phyloP scores from a whole-genome alignment of 108 stramenopile genomes.

The Mayamaea pseudoterrestris region DNA sequence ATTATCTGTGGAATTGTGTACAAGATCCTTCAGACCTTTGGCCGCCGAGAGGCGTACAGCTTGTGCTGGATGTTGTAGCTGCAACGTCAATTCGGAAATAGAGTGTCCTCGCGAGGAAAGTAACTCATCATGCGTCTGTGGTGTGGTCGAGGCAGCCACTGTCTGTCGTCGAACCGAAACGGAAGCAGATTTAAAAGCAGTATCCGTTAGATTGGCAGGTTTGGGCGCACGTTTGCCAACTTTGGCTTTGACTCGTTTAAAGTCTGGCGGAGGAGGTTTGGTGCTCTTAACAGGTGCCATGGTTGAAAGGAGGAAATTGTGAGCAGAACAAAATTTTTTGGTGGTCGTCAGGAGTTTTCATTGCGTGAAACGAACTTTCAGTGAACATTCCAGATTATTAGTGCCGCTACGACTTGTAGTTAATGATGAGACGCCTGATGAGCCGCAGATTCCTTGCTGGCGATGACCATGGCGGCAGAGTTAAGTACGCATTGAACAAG shows the following conservation, averaged over 20 bases:
- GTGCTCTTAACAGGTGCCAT: too few species aligned
- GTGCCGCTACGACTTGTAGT: too few species aligned
- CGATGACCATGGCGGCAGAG: too few species aligned
- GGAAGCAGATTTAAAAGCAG: conserved; percentile 55
- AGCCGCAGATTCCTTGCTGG: too few species aligned
- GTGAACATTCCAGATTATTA: too few species aligned
- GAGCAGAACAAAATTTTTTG: too few species aligned
- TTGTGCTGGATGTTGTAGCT: conserved; percentile 53
- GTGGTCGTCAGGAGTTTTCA: too few species aligned
- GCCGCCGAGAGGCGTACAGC: conserved; percentile 47
- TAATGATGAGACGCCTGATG: too few species aligned
- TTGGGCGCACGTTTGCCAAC: conserved; percentile 69
- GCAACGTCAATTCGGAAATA: conserved; percentile 30
- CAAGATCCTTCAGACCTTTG: conserved; percentile 51
- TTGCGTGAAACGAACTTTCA: too few species aligned
- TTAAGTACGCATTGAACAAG: too few species aligned
- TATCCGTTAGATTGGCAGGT: conserved; percentile 62
- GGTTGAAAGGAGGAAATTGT: too few species aligned
- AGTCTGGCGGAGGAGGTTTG: conserved; percentile 30
- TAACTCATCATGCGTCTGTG: conserved; percentile 6
- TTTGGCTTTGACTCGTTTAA: conserved; percentile 74
- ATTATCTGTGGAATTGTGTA: conserved; percentile 15
- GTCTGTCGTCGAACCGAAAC: conserved; percentile 15
- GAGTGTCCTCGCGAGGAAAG: conserved; percentile 52
- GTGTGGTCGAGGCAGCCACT: not conserved